Conservation (phyloP, 2,329 filamentous ascomycete genomes). For the Botryotinia calthae region DNA sequence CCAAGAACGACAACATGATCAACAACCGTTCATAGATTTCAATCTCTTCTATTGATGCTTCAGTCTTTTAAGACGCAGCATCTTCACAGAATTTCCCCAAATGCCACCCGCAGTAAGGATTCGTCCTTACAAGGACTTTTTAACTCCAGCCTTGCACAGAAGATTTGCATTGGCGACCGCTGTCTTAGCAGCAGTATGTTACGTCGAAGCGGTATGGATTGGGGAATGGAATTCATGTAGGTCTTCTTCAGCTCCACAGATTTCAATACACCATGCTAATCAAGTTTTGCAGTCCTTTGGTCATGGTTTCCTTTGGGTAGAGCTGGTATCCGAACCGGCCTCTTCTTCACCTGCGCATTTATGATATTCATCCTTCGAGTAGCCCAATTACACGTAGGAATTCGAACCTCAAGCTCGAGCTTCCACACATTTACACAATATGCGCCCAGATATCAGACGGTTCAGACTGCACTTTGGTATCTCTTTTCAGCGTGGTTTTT, state of each 20-base stretch:
- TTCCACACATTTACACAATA: slow-evolving; percentile 61
- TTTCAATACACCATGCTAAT: slow-evolving; percentile 8
- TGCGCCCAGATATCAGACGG: slow-evolving; percentile 53
- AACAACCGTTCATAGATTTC: slow-evolving; percentile 20
- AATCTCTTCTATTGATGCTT: not conserved
- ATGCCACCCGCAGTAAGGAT: slow-evolving; percentile 38
- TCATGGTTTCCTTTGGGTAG: slow-evolving; percentile 79
- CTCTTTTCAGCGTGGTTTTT: slow-evolving; percentile 74
- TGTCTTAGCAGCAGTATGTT: slow-evolving; percentile 68
- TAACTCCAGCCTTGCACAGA: slow-evolving; percentile 83
- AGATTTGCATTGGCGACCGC: slow-evolving; percentile 78
- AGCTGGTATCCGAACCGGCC: slow-evolving; percentile 68
- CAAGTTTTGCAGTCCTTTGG: slow-evolving; percentile 65
- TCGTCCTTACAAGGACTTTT: slow-evolving; percentile 62
- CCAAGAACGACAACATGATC: slow-evolving; percentile 26
- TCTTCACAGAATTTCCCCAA: slow-evolving; percentile 23
- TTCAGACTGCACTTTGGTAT: slow-evolving; percentile 75
- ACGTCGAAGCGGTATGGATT: slow-evolving; percentile 67
- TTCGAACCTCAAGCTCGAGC: slow-evolving; percentile 67
- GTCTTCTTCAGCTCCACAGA: slow-evolving; percentile 17
- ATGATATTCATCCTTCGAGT: slow-evolving; percentile 82
- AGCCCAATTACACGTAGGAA: slow-evolving; percentile 73
- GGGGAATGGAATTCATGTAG: slow-evolving; percentile 63
- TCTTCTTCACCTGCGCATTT: slow-evolving; percentile 75
- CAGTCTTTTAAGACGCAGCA: not conserved